These are phyloP conservation scores for Coniosporium tulheliwenetii DNA, from an alignment of 2,329 filamentous ascomycete genomes.

Conservation along the genomic window DNA sequence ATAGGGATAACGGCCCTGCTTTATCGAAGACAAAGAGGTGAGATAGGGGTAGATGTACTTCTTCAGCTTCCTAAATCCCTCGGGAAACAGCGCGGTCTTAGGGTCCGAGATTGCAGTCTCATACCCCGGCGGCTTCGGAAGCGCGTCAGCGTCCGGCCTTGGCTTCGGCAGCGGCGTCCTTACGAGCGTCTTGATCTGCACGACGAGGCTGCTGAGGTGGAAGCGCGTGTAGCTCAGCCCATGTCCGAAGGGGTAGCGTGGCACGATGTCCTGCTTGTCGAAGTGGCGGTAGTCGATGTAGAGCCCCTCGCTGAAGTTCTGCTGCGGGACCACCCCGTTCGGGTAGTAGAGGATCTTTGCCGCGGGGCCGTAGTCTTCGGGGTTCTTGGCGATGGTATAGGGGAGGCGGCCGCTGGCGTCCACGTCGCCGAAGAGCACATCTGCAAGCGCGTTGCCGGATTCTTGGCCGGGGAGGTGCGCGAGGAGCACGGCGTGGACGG, in stretches of 20 bases:
- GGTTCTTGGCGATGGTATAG: conserved; percentile 65
- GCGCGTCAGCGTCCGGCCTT: conserved; percentile 23
- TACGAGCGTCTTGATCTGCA: conserved; percentile 22
- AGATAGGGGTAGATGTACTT: conserved; percentile 67
- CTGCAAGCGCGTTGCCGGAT: conserved; percentile 64
- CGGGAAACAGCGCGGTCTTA: conserved; percentile 44
- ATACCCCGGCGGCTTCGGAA: conserved; percentile 37
- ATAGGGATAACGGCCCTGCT: conserved; percentile 30
- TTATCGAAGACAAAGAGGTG: conserved; percentile 30
- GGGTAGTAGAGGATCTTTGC: conserved; percentile 54
- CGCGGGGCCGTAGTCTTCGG: conserved; percentile 61
- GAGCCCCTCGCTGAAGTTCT: conserved; percentile 68
- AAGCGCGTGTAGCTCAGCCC: conserved; percentile 73
- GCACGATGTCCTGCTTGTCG: conserved; percentile 57
- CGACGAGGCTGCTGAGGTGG: conserved; percentile 37
- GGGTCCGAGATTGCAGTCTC: conserved; percentile 38
- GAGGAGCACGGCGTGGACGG: conserved; percentile 63
- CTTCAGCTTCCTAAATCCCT: conserved; percentile 41
- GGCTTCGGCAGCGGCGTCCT: conserved; percentile 29
- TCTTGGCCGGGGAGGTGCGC: conserved; percentile 83
- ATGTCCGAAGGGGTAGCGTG: conserved; percentile 75
- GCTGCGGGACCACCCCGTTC: conserved; percentile 58
- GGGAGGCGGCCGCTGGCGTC: conserved; percentile 74
- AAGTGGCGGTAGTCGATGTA: conserved; percentile 87
- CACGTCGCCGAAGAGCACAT: conserved; percentile 63